Evolutionary conservation across 2,329 filamentous ascomycete species (phyloP).

Genomic region (Colletotrichum sp.): DNA sequence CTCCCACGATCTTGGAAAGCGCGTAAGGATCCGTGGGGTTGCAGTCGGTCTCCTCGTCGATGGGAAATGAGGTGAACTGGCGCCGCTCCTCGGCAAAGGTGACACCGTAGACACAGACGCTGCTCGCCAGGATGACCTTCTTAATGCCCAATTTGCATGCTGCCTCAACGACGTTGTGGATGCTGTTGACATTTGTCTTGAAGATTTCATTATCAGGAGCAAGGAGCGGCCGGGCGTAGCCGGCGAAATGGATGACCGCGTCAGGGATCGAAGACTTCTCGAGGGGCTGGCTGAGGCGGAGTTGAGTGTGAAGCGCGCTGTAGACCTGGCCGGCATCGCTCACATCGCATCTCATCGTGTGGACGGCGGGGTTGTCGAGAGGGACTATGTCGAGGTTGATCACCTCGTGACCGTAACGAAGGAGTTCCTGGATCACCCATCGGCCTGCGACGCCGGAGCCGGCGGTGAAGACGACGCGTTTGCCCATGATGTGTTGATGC

Average conservation of each 20-base stretch:
- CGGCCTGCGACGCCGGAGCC: conserved; percentile 40
- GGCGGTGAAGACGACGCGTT: conserved; percentile 37
- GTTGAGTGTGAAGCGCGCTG: conserved; percentile 50
- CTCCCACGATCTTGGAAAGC: conserved; percentile 63
- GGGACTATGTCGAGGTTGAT: conserved; percentile 39
- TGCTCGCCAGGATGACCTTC: conserved; percentile 66
- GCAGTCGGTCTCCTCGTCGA: conserved; percentile 63
- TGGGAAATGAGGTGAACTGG: conserved; percentile 61
- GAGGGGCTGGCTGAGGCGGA: conserved; percentile 41
- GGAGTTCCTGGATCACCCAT: conserved; percentile 35
- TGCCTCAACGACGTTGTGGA: conserved; percentile 69
- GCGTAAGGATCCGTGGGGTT: conserved; percentile 69
- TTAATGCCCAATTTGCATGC: conserved; percentile 65
- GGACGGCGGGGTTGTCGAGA: conserved; percentile 30
- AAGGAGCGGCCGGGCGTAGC: conserved; percentile 64
- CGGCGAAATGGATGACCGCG: conserved; percentile 67
- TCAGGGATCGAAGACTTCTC: conserved; percentile 50
- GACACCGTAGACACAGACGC: conserved; percentile 66
- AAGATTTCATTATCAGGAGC: conserved; percentile 67
- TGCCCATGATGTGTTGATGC: conserved; percentile 14
- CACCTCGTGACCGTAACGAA: conserved; percentile 36
- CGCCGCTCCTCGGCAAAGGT: conserved; percentile 64
- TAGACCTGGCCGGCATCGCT: conserved; percentile 42
- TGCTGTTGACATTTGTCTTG: conserved; percentile 57
- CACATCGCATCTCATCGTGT: conserved; percentile 38